Evolutionary conservation across 352 stramenopile genomes (phyloP).

Genomic region (Globisporangium nunn): DNA sequence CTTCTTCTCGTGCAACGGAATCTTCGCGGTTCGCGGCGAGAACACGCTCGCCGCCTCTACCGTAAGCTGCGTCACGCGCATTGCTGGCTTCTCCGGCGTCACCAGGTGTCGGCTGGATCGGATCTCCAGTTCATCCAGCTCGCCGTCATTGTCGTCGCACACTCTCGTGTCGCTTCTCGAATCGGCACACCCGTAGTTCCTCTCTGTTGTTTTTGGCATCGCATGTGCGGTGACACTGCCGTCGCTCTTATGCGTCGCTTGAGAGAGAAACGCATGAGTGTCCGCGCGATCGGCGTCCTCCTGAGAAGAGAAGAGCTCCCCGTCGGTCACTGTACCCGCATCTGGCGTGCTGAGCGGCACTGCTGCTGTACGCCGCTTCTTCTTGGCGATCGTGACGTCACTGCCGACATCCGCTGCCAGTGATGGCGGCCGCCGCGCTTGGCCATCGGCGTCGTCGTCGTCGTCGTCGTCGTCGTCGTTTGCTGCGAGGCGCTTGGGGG

Average conservation of each 20-base stretch:
- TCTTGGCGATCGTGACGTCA: slow-evolving; percentile 10
- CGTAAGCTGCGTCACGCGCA: not conserved
- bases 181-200: too few relatives aligned
- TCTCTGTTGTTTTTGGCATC: not conserved
- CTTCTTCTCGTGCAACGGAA: slow-evolving; percentile 37
- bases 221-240: not conserved
- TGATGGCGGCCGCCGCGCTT: not conserved
- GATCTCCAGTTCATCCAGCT: not conserved
- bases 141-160: not conserved
- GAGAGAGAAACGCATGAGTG: slow-evolving; percentile 10
- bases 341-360: slow-evolving; percentile 14
- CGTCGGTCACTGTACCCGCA: slow-evolving; percentile 44
- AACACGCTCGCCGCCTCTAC: not conserved
- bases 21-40: slow-evolving; percentile 7
- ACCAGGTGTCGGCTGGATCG: slow-evolving; percentile 5
- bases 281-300: slow-evolving; percentile 21
- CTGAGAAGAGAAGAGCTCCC: slow-evolving; percentile 48
- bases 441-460: too few relatives aligned
- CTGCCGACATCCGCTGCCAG: slow-evolving; percentile 2
- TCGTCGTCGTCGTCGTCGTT: too few relatives aligned
- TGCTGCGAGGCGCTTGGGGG: too few relatives aligned
- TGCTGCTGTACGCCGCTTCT: slow-evolving; percentile 2
- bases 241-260: not conserved
- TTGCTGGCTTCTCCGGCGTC: slow-evolving; percentile 11
- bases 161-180: not conserved